A percentile compares a stretch with the other conserved stretches of the same genome.
These are phyloP conservation scores for Penicillium canescens DNA, from an alignment of 495 filamentous ascomycete genomes.

Conservation along the genomic window DNA sequence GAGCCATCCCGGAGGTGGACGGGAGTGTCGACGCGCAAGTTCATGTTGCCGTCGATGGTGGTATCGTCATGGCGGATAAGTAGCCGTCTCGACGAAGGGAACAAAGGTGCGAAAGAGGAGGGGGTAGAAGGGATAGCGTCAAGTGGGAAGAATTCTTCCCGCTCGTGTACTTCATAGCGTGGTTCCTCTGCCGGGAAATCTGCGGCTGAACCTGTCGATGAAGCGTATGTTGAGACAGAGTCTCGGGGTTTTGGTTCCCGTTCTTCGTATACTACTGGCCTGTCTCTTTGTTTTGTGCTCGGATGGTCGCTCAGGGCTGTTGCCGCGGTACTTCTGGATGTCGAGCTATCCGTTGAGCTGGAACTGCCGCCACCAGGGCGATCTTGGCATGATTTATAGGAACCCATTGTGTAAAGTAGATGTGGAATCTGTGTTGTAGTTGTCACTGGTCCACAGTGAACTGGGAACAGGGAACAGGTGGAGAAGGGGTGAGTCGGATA, in stretches of 20 bases:
- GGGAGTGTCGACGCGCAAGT: slow-evolving; percentile 84
- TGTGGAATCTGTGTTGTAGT: neutral
- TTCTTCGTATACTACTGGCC: neutral
- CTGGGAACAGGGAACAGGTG: neutral
- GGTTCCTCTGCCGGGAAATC: slow-evolving; percentile 56
- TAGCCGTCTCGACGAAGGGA: slow-evolving; percentile 79
- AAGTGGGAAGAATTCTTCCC: slow-evolving; percentile 60
- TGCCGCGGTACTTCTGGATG: slow-evolving; percentile 66
- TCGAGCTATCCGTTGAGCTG: slow-evolving; percentile 56
- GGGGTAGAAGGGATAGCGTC: slow-evolving; percentile 75
- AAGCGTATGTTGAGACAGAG: slow-evolving; percentile 80
- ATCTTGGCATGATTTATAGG: slow-evolving; percentile 34
- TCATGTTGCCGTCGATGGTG: slow-evolving; percentile 95
- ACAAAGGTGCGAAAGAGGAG: slow-evolving; percentile 80
- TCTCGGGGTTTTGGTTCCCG: slow-evolving; percentile 48
- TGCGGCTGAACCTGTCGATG: slow-evolving; percentile 62
- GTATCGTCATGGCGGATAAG: slow-evolving; percentile 89
- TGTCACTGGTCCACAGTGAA: neutral
- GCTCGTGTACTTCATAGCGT: slow-evolving; percentile 61
- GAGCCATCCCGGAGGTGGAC: slow-evolving; percentile 56
- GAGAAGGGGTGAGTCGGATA: neutral
- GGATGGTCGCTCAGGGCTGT: slow-evolving; percentile 46
- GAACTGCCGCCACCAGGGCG: slow-evolving; percentile 45
- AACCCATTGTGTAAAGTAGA: slow-evolving; percentile 27
- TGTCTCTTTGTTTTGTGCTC: neutral